A percentile compares a stretch with the other conserved stretches of the same genome.
phyloP scores from a whole-genome alignment of 257 asterid species.

The Thymus mandschuricus region DNA sequence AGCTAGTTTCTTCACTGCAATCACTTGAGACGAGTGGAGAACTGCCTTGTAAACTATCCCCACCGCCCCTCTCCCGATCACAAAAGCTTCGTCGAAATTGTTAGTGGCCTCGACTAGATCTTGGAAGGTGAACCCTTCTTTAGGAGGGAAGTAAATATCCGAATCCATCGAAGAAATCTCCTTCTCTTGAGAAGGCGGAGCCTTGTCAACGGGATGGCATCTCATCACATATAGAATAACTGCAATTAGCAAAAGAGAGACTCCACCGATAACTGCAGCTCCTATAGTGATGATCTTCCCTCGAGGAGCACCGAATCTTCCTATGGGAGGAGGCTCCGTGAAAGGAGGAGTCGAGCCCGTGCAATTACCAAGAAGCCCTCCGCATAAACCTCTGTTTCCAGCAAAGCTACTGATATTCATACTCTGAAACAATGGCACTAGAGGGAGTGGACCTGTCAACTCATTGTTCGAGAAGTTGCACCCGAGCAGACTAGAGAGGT shows the following conservation, averaged over 20 bases:
- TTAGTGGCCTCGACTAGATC: slow-evolving; percentile 90
- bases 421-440: slow-evolving; percentile 66
- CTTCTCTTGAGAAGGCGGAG: slow-evolving; percentile 43
- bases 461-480: slow-evolving; percentile 85
- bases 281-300: slow-evolving; percentile 66
- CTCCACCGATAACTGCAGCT: slow-evolving; percentile 76
- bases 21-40: slow-evolving; percentile 55
- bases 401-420: slow-evolving; percentile 74
- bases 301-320: slow-evolving; percentile 40
- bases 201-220: slow-evolving; percentile 51
- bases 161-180: slow-evolving; percentile 54
- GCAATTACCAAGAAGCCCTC: slow-evolving; percentile 82
- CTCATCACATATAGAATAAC: slow-evolving; percentile 71
- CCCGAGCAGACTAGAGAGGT: slow-evolving; percentile 77
- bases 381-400: slow-evolving; percentile 85
- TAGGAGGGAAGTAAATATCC: slow-evolving; percentile 85
- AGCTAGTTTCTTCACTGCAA: slow-evolving; percentile 85
- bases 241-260: slow-evolving; percentile 73
- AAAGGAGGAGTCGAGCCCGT: slow-evolving; percentile 30
- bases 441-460: slow-evolving; percentile 76
- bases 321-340: slow-evolving; percentile 36
- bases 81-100: slow-evolving; percentile 68
- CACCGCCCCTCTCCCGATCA: slow-evolving; percentile 85
- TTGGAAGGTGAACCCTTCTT: slow-evolving; percentile 87
- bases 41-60: slow-evolving; percentile 92